Base-by-base conservation (phyloP, 2,329 filamentous ascomycete genomes). In the Metarhizium album region DNA sequence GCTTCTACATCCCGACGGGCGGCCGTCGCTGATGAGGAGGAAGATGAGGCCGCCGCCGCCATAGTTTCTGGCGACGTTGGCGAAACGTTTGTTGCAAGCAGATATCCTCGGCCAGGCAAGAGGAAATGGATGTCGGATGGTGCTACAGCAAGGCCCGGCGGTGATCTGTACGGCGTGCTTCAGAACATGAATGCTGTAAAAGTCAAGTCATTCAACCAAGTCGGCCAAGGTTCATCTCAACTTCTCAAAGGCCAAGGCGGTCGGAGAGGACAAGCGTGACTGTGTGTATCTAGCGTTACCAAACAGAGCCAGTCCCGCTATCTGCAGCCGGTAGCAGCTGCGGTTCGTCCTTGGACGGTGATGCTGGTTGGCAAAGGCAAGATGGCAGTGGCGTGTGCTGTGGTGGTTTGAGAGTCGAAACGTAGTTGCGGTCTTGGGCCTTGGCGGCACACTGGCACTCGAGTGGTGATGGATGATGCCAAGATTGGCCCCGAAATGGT, bases 1-100 rank as follows among this genome's bases (percentile, higher is more conserved):
- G 71, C 65, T 60, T 78, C 74, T 50, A 71, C 54, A 53, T 76
- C 73, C 48, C 58, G 58, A 18, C 67, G 67, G 16, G 66, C 64
- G 31, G 60, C 59, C 27, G 65, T 67, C 38, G 52, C 29, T 45
- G 51, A 45, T 11, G 46, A 48, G 23, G 40, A 45, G 3, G 43
- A 51, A 2, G 49, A 40, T 14, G 46, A 50, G 4, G 46, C 22
- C 16, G 47, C 22, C 16, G 47, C n/a, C 37, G 53, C 53, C 54
- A 56, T 56, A 40, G 40, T 31, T 38, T 20, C 4, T 20, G 16
- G 18, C 18, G 16, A 40, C 5, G n/a, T 20, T 20, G 6, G n/a
- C 8, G 37, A 16, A 6, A 11, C 37, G 33, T 2, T 29, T 29
- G 2, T 16, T 13, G 33, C n/a, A n/a, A n/a, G n/a, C n/a, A n/a